Conservation (phyloP, 345 rosid species). For the Eucalyptus cladocalyx region DNA sequence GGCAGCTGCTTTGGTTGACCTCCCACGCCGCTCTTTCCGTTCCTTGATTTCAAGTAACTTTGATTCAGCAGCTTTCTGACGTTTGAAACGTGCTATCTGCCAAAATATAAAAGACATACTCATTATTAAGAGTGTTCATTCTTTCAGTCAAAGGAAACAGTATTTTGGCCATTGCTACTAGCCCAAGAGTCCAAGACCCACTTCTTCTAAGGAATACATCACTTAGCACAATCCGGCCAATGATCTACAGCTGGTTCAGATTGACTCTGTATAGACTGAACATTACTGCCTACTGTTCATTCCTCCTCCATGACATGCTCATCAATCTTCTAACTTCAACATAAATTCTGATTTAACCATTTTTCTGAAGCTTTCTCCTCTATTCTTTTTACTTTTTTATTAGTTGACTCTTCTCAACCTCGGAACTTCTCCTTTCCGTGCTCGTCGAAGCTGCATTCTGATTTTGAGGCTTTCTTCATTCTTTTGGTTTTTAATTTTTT, state of each 20-base stretch:
- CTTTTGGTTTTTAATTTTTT: background rate
- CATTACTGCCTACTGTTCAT: background rate
- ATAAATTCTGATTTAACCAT: background rate
- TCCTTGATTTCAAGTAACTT: constrained; percentile 82
- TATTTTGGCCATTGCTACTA: background rate
- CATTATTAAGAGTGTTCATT: background rate
- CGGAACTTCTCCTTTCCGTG: background rate
- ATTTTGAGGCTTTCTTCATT: background rate
- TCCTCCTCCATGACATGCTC: background rate
- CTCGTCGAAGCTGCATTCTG: background rate
- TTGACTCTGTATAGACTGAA: background rate
- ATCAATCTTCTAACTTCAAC: background rate
- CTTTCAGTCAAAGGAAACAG: background rate
- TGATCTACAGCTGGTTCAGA: background rate
- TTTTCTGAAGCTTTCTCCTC: background rate
- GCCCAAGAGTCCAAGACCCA: background rate
- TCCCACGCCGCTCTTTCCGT: constrained; percentile 72
- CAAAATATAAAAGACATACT: background rate
- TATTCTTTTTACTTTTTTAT: background rate
- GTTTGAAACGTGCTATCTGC: constrained; percentile 82
- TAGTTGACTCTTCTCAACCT: background rate
- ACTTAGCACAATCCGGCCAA: background rate
- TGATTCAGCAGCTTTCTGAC: constrained; percentile 74
- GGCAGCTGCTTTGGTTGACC: constrained; percentile 68
- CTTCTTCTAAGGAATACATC: background rate